phyloP scores from a whole-genome alignment of 768 basidiomycete species.

The Lactifluus pinguis region DNA sequence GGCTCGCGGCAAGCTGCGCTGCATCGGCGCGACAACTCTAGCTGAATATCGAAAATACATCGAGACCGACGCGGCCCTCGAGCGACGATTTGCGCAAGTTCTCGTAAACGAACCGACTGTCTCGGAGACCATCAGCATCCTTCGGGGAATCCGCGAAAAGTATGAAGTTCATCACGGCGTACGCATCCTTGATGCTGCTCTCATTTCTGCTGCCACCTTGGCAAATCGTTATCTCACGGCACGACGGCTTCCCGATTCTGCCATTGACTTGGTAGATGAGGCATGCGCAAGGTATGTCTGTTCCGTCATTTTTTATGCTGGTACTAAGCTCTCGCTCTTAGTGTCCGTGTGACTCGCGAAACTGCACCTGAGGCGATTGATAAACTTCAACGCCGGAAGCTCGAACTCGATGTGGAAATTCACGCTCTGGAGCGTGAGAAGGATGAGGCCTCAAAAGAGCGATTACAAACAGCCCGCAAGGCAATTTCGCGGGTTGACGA shows the following conservation, averaged over 20 bases:
- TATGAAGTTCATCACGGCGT: conserved; percentile 87
- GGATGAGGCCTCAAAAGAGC: conserved; percentile 79
- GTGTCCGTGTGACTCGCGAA: conserved; percentile 86
- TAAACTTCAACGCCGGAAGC: conserved; percentile 75
- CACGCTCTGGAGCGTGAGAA: conserved; percentile 92
- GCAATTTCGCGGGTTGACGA: conserved; percentile 80
- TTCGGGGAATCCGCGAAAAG: conserved; percentile 90
- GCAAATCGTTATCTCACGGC: conserved; percentile 90
- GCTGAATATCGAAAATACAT: conserved; percentile 90
- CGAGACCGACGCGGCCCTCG: conserved; percentile 85
- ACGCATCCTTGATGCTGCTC: conserved; percentile 75
- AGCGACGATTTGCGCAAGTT: conserved; percentile 89
- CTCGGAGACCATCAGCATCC: conserved; percentile 82
- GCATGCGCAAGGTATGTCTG: conserved; percentile 69
- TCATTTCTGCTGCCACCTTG: conserved; percentile 83
- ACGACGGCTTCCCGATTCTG: conserved; percentile 70
- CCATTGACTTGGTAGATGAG: conserved; percentile 89
- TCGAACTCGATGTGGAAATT: conserved; percentile 90
- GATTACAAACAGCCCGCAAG: conserved; percentile 64
- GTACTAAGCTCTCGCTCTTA: conserved; percentile 24
- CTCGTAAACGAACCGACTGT: conserved; percentile 87
- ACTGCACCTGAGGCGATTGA: conserved; percentile 93
- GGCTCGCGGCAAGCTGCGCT: conserved; percentile 69
- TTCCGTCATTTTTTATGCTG: neutral
- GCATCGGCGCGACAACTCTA: conserved; percentile 88